Percentiles rank a stretch among this genome's conserved stretches.
These are phyloP conservation scores for Nakaseomyces bracarensis DNA, from an alignment of 1,139 yeast genomes.

Conservation along the genomic window DNA sequence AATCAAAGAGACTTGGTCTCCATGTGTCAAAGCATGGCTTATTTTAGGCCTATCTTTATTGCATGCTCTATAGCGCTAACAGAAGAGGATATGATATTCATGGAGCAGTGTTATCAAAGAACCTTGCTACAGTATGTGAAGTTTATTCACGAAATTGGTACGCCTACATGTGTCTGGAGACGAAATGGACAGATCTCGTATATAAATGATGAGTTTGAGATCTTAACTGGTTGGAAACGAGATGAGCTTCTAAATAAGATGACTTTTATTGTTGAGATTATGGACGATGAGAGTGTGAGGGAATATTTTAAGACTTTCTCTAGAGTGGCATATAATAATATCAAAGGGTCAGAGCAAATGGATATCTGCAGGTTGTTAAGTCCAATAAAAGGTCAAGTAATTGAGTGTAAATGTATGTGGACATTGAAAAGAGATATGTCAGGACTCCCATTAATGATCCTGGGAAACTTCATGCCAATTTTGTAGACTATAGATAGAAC, in stretches of 20 bases:
- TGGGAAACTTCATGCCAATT: conserved; percentile 78
- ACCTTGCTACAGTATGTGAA: conserved; percentile 83
- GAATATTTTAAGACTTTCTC: conserved; percentile 83
- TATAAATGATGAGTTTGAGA: conserved; percentile 85
- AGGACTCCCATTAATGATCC: conserved; percentile 93
- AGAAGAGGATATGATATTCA: conserved; percentile 84
- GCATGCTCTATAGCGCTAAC: conserved; percentile 85
- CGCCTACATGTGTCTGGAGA: conserved; percentile 94
- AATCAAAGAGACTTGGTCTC: conserved; percentile 61
- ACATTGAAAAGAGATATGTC: conserved; percentile 87
- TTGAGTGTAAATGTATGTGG: conserved; percentile 80
- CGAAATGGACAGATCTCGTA: conserved; percentile 93
- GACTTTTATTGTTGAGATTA: conserved; percentile 76
- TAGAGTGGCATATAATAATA: conserved; percentile 84
- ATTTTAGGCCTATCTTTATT: conserved; percentile 82
- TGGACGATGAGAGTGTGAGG: conserved; percentile 80
- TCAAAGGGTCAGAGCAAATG: conserved; percentile 79
- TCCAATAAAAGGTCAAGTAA: conserved; percentile 33
- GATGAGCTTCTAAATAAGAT: conserved; percentile 55
- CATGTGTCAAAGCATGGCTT: conserved; percentile 84
- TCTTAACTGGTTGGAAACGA: conserved; percentile 81
- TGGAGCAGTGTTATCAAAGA: conserved; percentile 94
- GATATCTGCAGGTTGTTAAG: conserved; percentile 40
- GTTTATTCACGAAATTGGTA: conserved; percentile 75
- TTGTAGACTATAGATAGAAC: neutral